phyloP scores from a whole-genome alignment of 2,329 filamentous ascomycete genomes.

The Diplodia mutila region DNA sequence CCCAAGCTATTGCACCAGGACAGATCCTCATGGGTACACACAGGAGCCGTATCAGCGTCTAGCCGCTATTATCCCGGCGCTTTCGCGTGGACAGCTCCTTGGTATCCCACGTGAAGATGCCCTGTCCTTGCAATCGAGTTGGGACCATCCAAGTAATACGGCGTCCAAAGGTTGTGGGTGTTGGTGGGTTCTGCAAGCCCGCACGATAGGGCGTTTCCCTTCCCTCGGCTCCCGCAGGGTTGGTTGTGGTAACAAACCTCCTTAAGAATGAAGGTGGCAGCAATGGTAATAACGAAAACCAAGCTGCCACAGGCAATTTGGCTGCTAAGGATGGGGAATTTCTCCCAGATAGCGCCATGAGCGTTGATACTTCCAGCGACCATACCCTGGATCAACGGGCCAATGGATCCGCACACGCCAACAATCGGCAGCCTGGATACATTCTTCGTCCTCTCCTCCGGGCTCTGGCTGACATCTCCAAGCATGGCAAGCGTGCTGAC shows the following conservation, averaged over 20 bases:
- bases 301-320: conserved; percentile 50
- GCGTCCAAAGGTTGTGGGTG: neutral
- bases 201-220: neutral
- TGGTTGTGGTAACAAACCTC: conserved; percentile 38
- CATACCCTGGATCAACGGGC: conserved; percentile 49
- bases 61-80: neutral
- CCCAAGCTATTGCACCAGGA: neutral
- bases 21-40: neutral
- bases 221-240: neutral
- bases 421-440: conserved; percentile 51
- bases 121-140: neutral
- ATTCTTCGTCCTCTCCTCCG: conserved; percentile 44
- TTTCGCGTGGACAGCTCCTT: neutral
- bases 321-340: conserved; percentile 49
- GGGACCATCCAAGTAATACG: neutral
- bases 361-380: conserved; percentile 48
- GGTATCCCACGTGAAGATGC: neutral
- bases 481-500: conserved; percentile 53
- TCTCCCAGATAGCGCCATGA: conserved; percentile 47
- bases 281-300: conserved; percentile 47
- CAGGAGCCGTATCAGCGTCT: neutral
- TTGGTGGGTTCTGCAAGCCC: neutral
- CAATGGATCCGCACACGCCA: conserved; percentile 50
- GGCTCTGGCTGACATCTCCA: conserved; percentile 47
- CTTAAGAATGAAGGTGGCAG: conserved; percentile 46